Evolutionary conservation across 495 filamentous ascomycete genomes (phyloP), one percentile per base, ranked within the genome.

Genomic region (Cercophora scortea): DNA sequence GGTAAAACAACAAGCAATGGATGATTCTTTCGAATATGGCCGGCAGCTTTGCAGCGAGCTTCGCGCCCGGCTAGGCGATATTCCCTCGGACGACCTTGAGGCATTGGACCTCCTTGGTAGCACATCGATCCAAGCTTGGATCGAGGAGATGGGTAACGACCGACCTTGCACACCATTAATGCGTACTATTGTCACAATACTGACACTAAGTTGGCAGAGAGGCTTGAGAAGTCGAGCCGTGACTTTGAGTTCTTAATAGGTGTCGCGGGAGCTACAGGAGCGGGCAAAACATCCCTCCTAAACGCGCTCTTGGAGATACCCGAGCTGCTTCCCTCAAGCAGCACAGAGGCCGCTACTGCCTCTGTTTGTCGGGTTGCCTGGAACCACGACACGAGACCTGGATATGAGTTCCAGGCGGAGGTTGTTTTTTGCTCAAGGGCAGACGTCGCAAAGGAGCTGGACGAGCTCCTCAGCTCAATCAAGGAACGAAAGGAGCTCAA

Each of bases 261-360:
- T n/a, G 57, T 64, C 6, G 51, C 57, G 2, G 64, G 64, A 0
- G 34, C 45, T 6, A 66, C 61, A 3, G 61, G 63, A 13, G 58
- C 59, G 4, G 61, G 63, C 5, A 66, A 67, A 18, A 67, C 50
- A 1, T 59, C 64, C 0, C 15, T 56, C 0, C n/a, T 64, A 1
- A 67, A 67, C 19, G 53, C 52, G 5, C 45, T 67, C 0, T 25
- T 64, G 2, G 59, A 49, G 3, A 32, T 25, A 1, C 57, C 50
- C 13, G 57, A 61, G 11, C 46, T 67, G 5, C 48, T 66, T 1
- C 59, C 63, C 1, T 57, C 59, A 1, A 60, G 52, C 49, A 59
- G 49, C 49, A 45, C 53, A 1, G 53, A 61, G 11, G 61, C 63
- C 0, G 44, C 63, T 0, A 66, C 63, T 0, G 53, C 63, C 8